phyloP scores from a whole-genome alignment of 305 asterid species.

The Solanum hybrid region DNA sequence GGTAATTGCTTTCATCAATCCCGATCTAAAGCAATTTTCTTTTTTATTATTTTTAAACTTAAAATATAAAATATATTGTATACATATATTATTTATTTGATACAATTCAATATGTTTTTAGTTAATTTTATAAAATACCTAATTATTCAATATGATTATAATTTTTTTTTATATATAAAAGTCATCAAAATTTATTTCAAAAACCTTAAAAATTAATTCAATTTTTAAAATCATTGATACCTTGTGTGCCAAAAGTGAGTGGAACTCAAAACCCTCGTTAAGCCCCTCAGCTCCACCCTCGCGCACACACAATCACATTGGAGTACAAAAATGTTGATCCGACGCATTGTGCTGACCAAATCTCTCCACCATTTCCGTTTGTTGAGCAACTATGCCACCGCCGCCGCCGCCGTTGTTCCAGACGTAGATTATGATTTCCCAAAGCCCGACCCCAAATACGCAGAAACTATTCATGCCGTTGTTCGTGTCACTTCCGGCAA shows the following conservation, averaged over 20 bases:
- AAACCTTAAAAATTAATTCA: neutral
- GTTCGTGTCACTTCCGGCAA: constrained; percentile 65
- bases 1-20: neutral
- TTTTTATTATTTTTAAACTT: too few relatives aligned
- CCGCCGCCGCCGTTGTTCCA: constrained; percentile 35
- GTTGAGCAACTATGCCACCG: constrained; percentile 33
- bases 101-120: neutral
- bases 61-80: too few relatives aligned
- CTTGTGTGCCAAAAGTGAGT: neutral
- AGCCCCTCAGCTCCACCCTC: neutral
- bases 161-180: too few relatives aligned
- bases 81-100: neutral
- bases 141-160: neutral
- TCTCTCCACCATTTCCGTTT: constrained; percentile 21
- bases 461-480: constrained; percentile 64
- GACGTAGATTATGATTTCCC: constrained; percentile 49
- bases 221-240: too few relatives aligned
- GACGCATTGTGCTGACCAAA: constrained; percentile 38
- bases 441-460: constrained; percentile 71
- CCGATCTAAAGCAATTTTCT: too few relatives aligned
- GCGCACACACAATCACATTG: neutral
- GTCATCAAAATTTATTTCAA: neutral
- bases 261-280: neutral
- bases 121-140: neutral
- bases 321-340: constrained; percentile 49